These are phyloP conservation scores for Aspergillus diversus DNA, from an alignment of 495 filamentous ascomycete genomes.

Conservation along the genomic window DNA sequence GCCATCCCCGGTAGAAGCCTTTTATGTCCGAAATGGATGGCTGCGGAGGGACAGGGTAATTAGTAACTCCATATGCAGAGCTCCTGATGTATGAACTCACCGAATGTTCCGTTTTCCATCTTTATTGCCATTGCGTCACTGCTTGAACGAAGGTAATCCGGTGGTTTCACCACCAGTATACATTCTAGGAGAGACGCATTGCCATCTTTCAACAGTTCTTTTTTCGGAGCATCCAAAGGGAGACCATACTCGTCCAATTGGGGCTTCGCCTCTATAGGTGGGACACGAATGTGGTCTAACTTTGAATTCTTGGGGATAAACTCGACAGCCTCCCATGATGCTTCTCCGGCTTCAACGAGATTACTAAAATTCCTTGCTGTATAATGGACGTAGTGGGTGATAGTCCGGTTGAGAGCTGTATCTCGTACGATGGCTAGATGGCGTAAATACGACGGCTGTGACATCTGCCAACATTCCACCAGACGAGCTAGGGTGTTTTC, in stretches of 20 bases:
- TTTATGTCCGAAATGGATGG: constrained; percentile 13
- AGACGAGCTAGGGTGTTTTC: constrained; percentile 60
- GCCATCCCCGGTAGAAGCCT: constrained; percentile 5
- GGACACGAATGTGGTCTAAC: constrained; percentile 30
- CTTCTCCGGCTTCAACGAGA: constrained; percentile 57
- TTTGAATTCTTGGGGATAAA: constrained; percentile 44
- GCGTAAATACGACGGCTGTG: constrained; percentile 65
- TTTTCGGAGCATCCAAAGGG: constrained; percentile 33
- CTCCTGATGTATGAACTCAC: constrained; percentile 25
- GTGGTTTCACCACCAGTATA: constrained; percentile 32
- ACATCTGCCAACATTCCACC: constrained; percentile 61
- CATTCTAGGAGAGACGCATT: constrained; percentile 53
- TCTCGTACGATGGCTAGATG: constrained; percentile 68
- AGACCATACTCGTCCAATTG: constrained; percentile 60
- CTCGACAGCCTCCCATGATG: constrained; percentile 63
- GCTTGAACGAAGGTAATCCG: constrained; percentile 36
- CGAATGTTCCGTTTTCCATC: constrained; percentile 34
- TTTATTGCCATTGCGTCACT: constrained; percentile 37
- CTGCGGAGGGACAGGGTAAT: constrained; percentile 8
- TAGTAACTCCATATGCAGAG: background rate
- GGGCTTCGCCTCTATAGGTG: constrained; percentile 39
- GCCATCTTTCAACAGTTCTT: constrained; percentile 44
- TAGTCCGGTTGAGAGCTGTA: constrained; percentile 53
- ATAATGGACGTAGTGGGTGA: constrained; percentile 62
- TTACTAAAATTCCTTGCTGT: constrained; percentile 58